Percentiles rank a stretch among this genome's conserved stretches.
These are phyloP conservation scores for Naganishia vaughanmartiniae DNA, from an alignment of 768 basidiomycete genomes.

Conservation along the genomic window DNA sequence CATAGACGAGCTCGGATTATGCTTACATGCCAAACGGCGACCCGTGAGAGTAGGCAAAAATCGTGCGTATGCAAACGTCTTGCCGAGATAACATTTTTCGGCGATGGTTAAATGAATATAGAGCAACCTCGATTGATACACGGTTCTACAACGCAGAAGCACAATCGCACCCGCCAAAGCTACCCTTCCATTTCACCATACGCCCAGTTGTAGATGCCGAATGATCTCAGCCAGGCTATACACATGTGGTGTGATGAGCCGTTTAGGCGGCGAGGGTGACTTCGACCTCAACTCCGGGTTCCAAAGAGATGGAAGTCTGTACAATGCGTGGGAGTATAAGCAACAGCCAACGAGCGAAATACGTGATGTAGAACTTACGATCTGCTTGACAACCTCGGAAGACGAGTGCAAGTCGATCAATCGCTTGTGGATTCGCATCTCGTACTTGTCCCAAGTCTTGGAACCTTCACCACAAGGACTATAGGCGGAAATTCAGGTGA, in stretches of 20 bases:
- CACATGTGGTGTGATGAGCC: neutral
- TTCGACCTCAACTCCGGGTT: slow-evolving; percentile 98
- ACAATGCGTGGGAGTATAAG: neutral
- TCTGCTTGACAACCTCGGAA: slow-evolving; percentile 99
- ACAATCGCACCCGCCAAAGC: neutral
- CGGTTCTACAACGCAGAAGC: neutral
- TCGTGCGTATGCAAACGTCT: too few species aligned
- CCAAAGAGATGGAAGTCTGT: slow-evolving; percentile 96
- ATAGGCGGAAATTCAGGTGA: slow-evolving; percentile 1
- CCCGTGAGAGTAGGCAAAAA: too few species aligned
- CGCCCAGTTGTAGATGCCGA: neutral
- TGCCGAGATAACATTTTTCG: neutral
- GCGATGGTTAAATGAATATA: slow-evolving; percentile 6
- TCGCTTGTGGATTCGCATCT: slow-evolving; percentile 99
- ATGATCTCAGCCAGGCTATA: neutral
- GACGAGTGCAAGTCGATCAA: slow-evolving; percentile 98
- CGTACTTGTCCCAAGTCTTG: slow-evolving; percentile 99
- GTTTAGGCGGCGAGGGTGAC: slow-evolving; percentile 71
- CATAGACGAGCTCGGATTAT: too few species aligned
- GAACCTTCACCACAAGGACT: slow-evolving; percentile 99
- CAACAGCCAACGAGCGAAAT: neutral
- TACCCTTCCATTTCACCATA: neutral
- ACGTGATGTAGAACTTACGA: slow-evolving; percentile 61
- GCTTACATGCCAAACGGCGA: too few species aligned
- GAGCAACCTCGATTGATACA: neutral